Percentiles rank a stretch among this genome's conserved stretches.
These are phyloP conservation scores for Dictyostelium firmibasis DNA, from an alignment of 78 protist species.

Conservation along the genomic window DNA sequence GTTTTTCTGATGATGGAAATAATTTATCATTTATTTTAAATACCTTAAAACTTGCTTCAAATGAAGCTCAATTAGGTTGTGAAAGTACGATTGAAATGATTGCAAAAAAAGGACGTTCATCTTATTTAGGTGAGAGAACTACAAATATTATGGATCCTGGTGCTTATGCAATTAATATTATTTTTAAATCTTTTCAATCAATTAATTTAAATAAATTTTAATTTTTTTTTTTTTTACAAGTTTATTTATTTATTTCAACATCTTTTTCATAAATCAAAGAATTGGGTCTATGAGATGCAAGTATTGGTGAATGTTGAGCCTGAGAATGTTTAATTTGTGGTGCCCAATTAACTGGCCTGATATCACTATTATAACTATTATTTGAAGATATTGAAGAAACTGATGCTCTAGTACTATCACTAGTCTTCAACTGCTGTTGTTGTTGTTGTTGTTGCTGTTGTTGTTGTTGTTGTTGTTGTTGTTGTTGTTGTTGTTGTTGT, in stretches of 20 bases:
- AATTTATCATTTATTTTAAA: background rate
- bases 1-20: background rate
- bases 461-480: background rate
- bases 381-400: background rate
- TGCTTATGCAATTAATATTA: conserved; percentile 13
- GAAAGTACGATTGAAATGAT: conserved; percentile 27
- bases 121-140: conserved; percentile 72
- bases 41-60: background rate
- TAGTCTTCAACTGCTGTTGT: background rate
- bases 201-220: background rate
- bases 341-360: background rate
- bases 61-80: conserved; percentile 47
- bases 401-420: background rate
- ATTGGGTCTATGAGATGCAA: conserved; percentile 16
- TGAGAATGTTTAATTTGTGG: background rate
- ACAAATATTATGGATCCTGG: conserved; percentile 63
- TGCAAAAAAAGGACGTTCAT: conserved; percentile 43
- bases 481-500: background rate
- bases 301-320: background rate
- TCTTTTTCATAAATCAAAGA: background rate
- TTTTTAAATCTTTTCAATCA: background rate
- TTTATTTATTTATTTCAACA: background rate
- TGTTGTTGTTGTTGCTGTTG: background rate
- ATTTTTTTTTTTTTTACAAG: background rate
- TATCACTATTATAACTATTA: background rate